Conservation (phyloP, 805 yeast species). For the Hanseniaspora clermontiae region DNA sequence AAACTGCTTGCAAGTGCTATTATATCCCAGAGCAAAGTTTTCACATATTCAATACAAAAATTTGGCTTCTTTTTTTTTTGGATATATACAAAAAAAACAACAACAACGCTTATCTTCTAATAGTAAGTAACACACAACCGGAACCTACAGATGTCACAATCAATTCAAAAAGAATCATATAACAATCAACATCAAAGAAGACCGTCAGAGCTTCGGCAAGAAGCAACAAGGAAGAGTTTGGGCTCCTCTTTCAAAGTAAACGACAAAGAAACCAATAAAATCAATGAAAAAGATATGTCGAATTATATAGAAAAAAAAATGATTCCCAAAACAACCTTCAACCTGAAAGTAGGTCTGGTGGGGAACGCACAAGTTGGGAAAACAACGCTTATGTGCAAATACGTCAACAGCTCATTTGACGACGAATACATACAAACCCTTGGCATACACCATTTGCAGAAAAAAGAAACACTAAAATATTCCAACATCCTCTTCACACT, state of each 20-base stretch:
- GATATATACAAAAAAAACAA: not conserved
- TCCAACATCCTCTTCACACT: constrained; percentile 83
- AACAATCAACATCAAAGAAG: not conserved
- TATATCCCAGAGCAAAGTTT: too few species aligned
- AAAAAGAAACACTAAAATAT: constrained; percentile 66
- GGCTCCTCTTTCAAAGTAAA: not conserved
- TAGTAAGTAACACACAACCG: not conserved
- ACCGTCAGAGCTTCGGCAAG: not conserved
- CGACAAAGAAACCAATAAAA: not conserved
- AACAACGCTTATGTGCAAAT: constrained; percentile 90
- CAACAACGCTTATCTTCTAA: not conserved
- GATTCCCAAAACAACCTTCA: constrained; percentile 13
- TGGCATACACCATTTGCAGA: constrained; percentile 92
- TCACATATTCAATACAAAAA: too few species aligned
- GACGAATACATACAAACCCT: constrained; percentile 85
- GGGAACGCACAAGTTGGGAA: constrained; percentile 97
- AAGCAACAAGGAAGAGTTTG: not conserved
- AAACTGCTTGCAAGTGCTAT: not conserved
- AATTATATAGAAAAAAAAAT: constrained; percentile 1
- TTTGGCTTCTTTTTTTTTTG: too few species aligned
- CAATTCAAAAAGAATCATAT: not conserved
- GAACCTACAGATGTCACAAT: not conserved
- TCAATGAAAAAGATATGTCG: constrained; percentile 1
- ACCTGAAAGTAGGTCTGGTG: constrained; percentile 71
- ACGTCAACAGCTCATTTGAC: constrained; percentile 88